phyloP scores from a whole-genome alignment of 2,329 filamentous ascomycete species.

The Sporothrix sp. region DNA sequence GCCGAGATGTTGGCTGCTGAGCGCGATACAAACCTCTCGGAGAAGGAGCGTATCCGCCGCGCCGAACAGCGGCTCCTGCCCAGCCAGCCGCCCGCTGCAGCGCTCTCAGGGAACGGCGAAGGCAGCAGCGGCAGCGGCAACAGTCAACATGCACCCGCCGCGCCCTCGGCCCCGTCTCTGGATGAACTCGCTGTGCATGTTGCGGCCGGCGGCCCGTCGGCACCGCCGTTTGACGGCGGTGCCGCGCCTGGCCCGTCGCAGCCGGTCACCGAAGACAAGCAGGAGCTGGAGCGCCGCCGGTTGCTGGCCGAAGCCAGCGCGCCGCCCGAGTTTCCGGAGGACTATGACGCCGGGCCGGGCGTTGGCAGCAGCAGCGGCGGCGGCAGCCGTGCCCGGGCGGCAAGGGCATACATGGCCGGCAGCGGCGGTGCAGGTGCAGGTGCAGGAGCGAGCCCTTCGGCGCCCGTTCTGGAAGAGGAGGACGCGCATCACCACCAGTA shows the following conservation, averaged over 20 bases:
- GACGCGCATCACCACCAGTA: conserved; percentile 23
- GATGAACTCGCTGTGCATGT: conserved; percentile 36
- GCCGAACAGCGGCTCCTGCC: conserved; percentile 74
- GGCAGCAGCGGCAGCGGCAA: conserved; percentile 32
- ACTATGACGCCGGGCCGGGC: conserved; percentile 32
- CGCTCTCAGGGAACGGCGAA: conserved; percentile 42
- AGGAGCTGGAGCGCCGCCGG: conserved; percentile 60
- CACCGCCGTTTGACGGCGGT: conserved; percentile 9
- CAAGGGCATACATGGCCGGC: no score
- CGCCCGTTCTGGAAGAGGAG: conserved; percentile 48
- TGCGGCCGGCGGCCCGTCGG: conserved; percentile 15
- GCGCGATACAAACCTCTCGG: conserved; percentile 55
- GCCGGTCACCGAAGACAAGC: conserved; percentile 58
- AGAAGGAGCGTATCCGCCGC: conserved; percentile 70
- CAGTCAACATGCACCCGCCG: conserved; percentile 33
- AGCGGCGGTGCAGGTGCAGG: no score
- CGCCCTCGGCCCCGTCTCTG: conserved; percentile 38
- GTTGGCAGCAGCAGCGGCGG: conserved; percentile 17
- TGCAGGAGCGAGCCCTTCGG: conserved; percentile 42
- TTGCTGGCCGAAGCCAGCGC: conserved; percentile 56
- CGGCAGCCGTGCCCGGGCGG: background rate
- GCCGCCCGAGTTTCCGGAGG: conserved; percentile 48
- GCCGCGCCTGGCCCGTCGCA: background rate
- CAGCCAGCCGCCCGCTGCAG: conserved; percentile 67
- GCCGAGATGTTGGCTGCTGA: conserved; percentile 39